Conservation (phyloP, 1,139 yeast species). For the Suzukiozyma palmioleophila region DNA sequence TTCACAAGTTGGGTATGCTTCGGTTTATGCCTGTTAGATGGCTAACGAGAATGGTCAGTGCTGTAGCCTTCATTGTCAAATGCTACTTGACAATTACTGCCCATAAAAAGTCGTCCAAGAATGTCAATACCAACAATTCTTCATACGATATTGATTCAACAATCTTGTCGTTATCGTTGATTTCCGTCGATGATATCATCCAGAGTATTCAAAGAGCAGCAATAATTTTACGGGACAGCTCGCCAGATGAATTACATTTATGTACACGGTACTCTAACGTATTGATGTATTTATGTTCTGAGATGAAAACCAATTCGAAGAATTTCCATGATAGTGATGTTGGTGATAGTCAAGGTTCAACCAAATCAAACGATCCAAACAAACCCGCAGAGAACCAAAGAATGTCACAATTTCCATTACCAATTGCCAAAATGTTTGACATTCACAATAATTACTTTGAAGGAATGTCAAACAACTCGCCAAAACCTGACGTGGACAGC, state of each 20-base stretch:
- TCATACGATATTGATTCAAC: constrained; percentile 43
- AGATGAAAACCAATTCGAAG: constrained; percentile 50
- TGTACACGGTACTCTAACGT: constrained; percentile 80
- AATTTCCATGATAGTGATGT: constrained; percentile 10
- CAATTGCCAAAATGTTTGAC: constrained; percentile 2
- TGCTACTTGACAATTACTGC: constrained; percentile 70
- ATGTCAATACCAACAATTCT: constrained; percentile 17
- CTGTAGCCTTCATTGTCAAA: constrained; percentile 86
- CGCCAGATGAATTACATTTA: constrained; percentile 86
- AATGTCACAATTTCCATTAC: not conserved
- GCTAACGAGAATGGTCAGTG: constrained; percentile 84
- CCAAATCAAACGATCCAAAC: not conserved
- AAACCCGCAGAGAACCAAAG: not conserved
- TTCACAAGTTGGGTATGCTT: constrained; percentile 59
- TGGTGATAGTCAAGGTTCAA: not conserved
- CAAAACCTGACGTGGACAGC: not conserved
- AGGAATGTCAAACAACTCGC: not conserved
- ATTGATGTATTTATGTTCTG: constrained; percentile 71
- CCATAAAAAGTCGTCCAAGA: constrained; percentile 24
- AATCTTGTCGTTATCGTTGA: constrained; percentile 56
- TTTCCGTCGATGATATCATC: constrained; percentile 67
- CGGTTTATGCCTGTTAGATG: constrained; percentile 86
- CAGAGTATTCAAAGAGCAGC: constrained; percentile 71
- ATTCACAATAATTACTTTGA: constrained; percentile 2
- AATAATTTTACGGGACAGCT: constrained; percentile 68